Base-by-base conservation (phyloP, 306 rosid species). In the Fragaria vesca region DNA sequence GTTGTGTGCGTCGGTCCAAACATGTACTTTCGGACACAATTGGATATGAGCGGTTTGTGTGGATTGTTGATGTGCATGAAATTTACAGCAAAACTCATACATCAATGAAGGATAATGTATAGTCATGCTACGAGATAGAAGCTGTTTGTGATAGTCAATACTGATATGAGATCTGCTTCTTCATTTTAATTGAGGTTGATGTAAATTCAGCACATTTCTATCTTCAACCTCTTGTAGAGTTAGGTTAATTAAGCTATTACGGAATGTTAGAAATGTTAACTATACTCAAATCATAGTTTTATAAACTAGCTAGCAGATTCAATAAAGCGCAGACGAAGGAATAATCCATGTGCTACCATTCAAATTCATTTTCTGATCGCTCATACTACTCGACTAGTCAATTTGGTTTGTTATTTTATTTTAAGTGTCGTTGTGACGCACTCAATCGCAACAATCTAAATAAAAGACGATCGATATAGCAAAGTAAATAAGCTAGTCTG, bases 1-100 rank as follows among this genome's bases (percentile, higher is more conserved):
- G 70, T 36, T 66, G 47, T 66, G 71, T 17, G 16, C 40, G 71
- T 36, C 26, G 21, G 71, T 66, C 71, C 71, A 66, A 36, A 18
- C n/a, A 66, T 18, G 10, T 4, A 18, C 28, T 66, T 66, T 66
- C 18, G 28, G 6, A 16, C 45, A 43, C 43, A 30, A 15, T 65
- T 65, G 68, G 4, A 10, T 55, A 10, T 24, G 30, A 21, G 16
- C 16, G 65, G 65, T 11, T 58, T 58, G 34, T 11, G 65, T 21
- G 34, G 15, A 21, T 21, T 20, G 28, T 20, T 20, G 17, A 20
- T 20, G 4, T 57, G 30, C 34, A 0, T 58, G 65, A 24, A 24
- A 11, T 10, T 58, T 24, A 58, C 28, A 60, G 66, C 66, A 60
- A 9, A 60, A 26, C 36, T 60, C 17, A 12, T 60, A 26, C 66